Base-by-base conservation (phyloP, 2,329 filamentous ascomycete species). In the Fusarium dimerum region DNA sequence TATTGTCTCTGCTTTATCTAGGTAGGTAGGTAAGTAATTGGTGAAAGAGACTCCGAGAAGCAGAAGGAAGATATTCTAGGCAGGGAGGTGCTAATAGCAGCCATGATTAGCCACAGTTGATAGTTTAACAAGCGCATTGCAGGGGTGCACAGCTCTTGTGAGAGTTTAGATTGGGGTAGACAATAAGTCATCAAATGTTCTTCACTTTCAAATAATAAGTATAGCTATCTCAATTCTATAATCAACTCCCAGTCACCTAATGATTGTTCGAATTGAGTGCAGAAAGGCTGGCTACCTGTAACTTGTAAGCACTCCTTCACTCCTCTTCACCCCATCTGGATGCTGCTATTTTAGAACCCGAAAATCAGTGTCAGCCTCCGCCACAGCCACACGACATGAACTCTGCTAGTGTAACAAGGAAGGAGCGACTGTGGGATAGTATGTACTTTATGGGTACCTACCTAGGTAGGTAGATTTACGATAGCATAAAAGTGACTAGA, bases 321-420 rank as follows among this genome's bases (percentile, higher is more conserved):
- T 26, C 20, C 20, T 26, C 7, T 26, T 7, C 20, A 7, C 5
- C 7, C 20, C 20, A 5, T 26, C 20, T 7, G 7, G 4, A 26
- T 7, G 20, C 20, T 54, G 46, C 62, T 65, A 64, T 65, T 65
- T 57, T 62, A 36, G 45, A 29, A 30, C 16, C 43, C 45, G 42
- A 43, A 32, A 45, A 38, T 45, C 34, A 36, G 45, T 45, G 47
- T 57, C 50, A 65, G 62, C 62, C 55, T 52, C 47, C 54, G 54
- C 52, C 62, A 65, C 60, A 60, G 62, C 60, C 62, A 64, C 52
- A 59, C 38, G 34, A 45, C 42, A 57, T 40, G 43, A 36, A 38
- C 44, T 47, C 43, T 42, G 40, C 38, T 18, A 41, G 9, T 47
- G 47, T 55, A 47, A 59, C 55, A 48, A 18, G 45, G 52, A 51